Conservation (phyloP, 1,284 basidiomycete species). For the Pseudozyma pruni region DNA sequence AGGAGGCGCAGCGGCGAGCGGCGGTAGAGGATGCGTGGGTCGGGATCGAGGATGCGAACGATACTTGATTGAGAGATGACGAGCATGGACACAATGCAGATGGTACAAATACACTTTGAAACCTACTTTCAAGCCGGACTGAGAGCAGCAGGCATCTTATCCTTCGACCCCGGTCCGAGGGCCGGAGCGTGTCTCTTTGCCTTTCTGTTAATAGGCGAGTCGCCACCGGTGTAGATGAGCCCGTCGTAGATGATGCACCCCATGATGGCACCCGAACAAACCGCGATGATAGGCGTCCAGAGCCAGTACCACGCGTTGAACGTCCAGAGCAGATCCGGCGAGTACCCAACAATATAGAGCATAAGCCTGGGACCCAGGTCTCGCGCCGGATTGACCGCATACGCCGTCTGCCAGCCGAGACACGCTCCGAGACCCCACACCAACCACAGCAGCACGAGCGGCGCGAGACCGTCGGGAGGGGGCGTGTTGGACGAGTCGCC, state of each 20-base stretch:
- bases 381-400: conserved; percentile 76
- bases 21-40: conserved; percentile 25
- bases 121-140: conserved; percentile 20
- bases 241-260: conserved; percentile 68
- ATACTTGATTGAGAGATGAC: background rate
- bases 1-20: conserved; percentile 8
- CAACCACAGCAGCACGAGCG: conserved; percentile 73
- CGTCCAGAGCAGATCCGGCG: conserved; percentile 68
- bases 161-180: conserved; percentile 24
- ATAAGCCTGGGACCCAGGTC: conserved; percentile 75
- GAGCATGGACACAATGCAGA: too few relatives aligned
- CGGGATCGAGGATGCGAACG: background rate
- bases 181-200: conserved; percentile 2
- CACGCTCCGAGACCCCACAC: conserved; percentile 73
- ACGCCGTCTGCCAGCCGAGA: conserved; percentile 75
- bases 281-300: conserved; percentile 73
- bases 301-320: conserved; percentile 79
- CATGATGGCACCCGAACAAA: conserved; percentile 64
- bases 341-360: conserved; percentile 75
- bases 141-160: conserved; percentile 46
- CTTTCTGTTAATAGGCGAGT: conserved; percentile 60
- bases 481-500: conserved; percentile 69
- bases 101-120: conserved; percentile 11
- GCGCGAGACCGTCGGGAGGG: conserved; percentile 72
- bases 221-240: conserved; percentile 68